phyloP scores from a whole-genome alignment of 306 rosid genomes.

The Fragaria ananassa region DNA sequence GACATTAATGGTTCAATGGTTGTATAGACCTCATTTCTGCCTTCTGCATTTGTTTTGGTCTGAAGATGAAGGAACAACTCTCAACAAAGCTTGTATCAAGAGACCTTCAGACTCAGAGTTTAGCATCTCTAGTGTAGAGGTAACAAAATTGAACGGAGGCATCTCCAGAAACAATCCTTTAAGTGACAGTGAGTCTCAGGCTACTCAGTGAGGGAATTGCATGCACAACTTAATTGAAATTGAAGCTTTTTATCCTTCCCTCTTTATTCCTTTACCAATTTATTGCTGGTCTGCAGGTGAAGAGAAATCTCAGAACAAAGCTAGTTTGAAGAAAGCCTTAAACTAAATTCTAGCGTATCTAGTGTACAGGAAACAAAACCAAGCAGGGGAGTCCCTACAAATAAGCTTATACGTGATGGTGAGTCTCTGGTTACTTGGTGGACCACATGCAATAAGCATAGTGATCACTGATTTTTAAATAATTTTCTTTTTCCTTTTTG shows the following conservation, averaged over 20 bases:
- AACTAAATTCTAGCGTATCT: slow-evolving; percentile 30
- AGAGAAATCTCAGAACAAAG: slow-evolving; percentile 36
- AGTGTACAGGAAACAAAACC: slow-evolving; percentile 35
- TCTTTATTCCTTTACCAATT: not conserved
- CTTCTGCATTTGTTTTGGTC: slow-evolving; percentile 30
- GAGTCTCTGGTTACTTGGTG: slow-evolving; percentile 28
- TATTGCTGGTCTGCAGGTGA: slow-evolving; percentile 30
- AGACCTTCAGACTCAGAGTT: slow-evolving; percentile 38
- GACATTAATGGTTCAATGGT: slow-evolving; percentile 5
- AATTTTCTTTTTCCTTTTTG: not conserved
- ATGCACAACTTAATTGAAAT: not conserved
- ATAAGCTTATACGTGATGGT: slow-evolving; percentile 72
- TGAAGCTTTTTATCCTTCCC: slow-evolving; percentile 1
- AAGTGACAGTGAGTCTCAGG: slow-evolving; percentile 51
- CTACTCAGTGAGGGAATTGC: slow-evolving; percentile 12
- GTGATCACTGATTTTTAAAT: not conserved
- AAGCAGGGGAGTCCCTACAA: slow-evolving; percentile 28
- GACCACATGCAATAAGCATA: not conserved
- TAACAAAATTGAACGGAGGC: slow-evolving; percentile 34
- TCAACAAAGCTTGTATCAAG: slow-evolving; percentile 22
- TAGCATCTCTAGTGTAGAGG: slow-evolving; percentile 27
- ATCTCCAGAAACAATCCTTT: slow-evolving; percentile 43
- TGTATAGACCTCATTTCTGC: slow-evolving; percentile 21
- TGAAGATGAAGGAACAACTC: slow-evolving; percentile 43
- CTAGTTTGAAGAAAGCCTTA: slow-evolving; percentile 32